These are phyloP conservation scores for Ophiostoma triangulosporum DNA, from an alignment of 2,329 filamentous ascomycete species.

Conservation along the genomic window DNA sequence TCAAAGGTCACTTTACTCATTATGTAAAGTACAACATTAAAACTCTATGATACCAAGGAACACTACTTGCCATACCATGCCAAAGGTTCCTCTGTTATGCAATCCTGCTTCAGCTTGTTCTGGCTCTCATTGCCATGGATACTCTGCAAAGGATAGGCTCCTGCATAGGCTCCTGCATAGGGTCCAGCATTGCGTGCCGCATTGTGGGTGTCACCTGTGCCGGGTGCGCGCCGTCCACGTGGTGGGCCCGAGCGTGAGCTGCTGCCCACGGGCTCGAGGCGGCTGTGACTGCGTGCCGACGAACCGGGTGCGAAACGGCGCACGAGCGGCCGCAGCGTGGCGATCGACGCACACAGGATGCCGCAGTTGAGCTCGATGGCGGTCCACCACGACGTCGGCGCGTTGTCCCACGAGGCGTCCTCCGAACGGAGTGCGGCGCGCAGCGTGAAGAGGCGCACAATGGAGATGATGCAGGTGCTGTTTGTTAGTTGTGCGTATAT, in stretches of 20 bases:
- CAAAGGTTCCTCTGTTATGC: neutral
- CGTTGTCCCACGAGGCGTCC: slow-evolving; percentile 21
- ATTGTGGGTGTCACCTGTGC: too few species aligned
- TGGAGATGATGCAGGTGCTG: slow-evolving; percentile 56
- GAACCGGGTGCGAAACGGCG: slow-evolving; percentile 24
- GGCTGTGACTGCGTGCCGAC: neutral
- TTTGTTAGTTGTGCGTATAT: too few species aligned
- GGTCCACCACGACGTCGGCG: slow-evolving; percentile 51
- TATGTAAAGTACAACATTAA: too few species aligned
- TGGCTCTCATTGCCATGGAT: neutral
- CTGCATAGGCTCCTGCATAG: too few species aligned
- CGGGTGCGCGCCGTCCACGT: neutral
- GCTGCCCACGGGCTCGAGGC: neutral
- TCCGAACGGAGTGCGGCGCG: slow-evolving; percentile 47
- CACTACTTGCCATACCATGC: neutral
- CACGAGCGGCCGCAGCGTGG: slow-evolving; percentile 67
- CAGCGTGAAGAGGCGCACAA: slow-evolving; percentile 27
- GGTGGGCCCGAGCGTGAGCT: too few species aligned
- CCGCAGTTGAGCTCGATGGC: slow-evolving; percentile 82
- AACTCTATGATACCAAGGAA: neutral
- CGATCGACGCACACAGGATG: slow-evolving; percentile 79
- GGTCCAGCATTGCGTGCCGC: too few species aligned
- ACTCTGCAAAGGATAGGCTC: neutral
- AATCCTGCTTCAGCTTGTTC: neutral
- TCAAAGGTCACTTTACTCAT: too few species aligned